Percentiles rank a stretch among this genome's conserved stretches.
Conservation (phyloP, 768 basidiomycete genomes). For the Rubroboletus satanas region DNA sequence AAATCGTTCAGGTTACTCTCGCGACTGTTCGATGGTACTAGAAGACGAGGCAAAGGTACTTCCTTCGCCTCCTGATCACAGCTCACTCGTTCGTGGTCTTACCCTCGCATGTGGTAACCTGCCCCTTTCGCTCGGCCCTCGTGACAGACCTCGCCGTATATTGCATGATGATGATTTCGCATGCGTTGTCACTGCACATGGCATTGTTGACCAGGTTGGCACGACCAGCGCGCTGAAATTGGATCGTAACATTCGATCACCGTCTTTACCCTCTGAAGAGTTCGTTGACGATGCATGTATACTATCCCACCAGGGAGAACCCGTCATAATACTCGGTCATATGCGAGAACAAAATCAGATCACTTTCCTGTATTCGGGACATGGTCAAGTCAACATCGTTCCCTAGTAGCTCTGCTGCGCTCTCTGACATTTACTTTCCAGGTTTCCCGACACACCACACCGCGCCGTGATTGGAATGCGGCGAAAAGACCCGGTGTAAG, state of each 20-base stretch:
- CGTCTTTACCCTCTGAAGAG: slow-evolving; percentile 25
- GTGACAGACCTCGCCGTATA: slow-evolving; percentile 41
- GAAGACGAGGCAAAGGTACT: not conserved
- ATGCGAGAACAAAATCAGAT: slow-evolving; percentile 36
- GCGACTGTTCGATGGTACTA: not conserved
- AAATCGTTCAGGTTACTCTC: not conserved
- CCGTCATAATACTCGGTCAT: slow-evolving; percentile 37
- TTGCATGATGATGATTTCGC: slow-evolving; percentile 20
- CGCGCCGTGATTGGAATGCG: slow-evolving; percentile 31
- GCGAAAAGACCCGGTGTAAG: slow-evolving; percentile 41
- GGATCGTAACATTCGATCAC: slow-evolving; percentile 17
- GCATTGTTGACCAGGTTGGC: slow-evolving; percentile 32
- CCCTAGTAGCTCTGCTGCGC: not conserved
- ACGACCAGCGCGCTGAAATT: slow-evolving; percentile 19
- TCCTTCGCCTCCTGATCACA: not conserved
- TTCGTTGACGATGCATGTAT: slow-evolving; percentile 44
- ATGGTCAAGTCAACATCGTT: slow-evolving; percentile 23
- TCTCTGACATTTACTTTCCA: slow-evolving; percentile 7
- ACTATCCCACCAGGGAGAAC: slow-evolving; percentile 22
- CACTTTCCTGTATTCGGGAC: slow-evolving; percentile 18
- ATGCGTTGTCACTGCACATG: slow-evolving; percentile 38
- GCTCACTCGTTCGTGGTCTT: not conserved
- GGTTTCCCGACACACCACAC: slow-evolving; percentile 8
- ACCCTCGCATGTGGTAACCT: not conserved
- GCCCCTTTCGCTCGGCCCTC: slow-evolving; percentile 22